phyloP scores from a whole-genome alignment of 345 rosid genomes.

The Erucastrum elatum region DNA sequence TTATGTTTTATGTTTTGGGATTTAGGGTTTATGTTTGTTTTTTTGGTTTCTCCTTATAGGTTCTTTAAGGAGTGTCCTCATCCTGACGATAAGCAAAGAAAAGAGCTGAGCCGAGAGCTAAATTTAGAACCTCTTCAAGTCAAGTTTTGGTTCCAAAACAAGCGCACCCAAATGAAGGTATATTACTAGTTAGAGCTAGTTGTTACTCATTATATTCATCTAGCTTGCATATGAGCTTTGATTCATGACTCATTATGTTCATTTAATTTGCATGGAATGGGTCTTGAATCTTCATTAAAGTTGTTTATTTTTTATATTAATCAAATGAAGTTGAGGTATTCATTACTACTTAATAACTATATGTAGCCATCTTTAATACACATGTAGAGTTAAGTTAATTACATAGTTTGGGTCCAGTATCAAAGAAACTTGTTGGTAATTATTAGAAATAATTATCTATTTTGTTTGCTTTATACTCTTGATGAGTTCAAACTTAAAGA shows the following conservation, averaged over 20 bases:
- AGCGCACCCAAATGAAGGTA: conserved; percentile 98
- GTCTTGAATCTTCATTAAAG: not conserved
- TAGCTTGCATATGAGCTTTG: not conserved
- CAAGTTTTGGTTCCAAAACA: conserved; percentile 98
- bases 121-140: conserved; percentile 82
- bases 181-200: not conserved
- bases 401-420: not conserved
- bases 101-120: conserved; percentile 76
- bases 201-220: not conserved
- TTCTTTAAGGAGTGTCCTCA: conserved; percentile 95
- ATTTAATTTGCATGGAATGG: not conserved
- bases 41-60: conserved; percentile 37
- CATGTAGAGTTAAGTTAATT: not conserved
- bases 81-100: conserved; percentile 96
- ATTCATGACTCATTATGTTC: not conserved
- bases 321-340: not conserved
- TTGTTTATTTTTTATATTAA: not conserved
- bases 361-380: not conserved
- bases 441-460: not conserved
- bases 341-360: not conserved
- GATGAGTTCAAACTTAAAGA: not conserved
- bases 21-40: conserved; percentile 24
- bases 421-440: not conserved
- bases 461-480: not conserved
- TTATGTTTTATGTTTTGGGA: not conserved